A percentile compares a stretch with the other conserved stretches of the same genome.
These are phyloP conservation scores for Colletotrichum tropicale DNA, from an alignment of 2,329 filamentous ascomycete species.

Conservation along the genomic window DNA sequence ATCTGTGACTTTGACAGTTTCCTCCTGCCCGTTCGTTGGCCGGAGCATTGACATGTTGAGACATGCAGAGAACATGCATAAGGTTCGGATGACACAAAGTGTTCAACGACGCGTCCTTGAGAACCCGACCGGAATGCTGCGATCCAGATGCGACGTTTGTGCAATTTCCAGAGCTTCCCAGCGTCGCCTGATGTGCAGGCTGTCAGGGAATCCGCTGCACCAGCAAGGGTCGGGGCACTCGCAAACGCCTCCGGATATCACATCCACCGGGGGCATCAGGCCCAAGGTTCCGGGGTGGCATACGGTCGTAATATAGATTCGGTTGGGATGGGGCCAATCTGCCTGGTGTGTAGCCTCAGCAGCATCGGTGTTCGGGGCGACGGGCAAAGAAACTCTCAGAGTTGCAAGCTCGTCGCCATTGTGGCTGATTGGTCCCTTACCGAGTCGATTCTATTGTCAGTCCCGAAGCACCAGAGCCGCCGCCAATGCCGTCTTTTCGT, in stretches of 20 bases:
- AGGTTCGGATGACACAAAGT: neutral
- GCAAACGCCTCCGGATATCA: neutral
- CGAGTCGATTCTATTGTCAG: neutral
- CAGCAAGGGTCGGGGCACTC: constrained; percentile 15
- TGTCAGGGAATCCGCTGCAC: constrained; percentile 4
- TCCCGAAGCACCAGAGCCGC: neutral
- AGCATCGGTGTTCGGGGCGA: neutral
- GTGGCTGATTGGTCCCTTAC: neutral
- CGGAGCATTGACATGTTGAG: neutral
- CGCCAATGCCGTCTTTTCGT: neutral
- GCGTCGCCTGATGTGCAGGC: neutral
- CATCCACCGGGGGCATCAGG: neutral
- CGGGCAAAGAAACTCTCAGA: neutral
- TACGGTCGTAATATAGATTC: neutral
- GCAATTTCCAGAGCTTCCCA: neutral
- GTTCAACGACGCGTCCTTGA: neutral
- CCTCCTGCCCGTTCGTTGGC: neutral
- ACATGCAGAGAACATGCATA: neutral
- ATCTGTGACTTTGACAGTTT: neutral
- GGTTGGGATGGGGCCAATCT: neutral
- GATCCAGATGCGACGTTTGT: neutral
- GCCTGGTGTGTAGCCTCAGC: neutral
- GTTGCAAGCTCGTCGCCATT: neutral
- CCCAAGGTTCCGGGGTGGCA: neutral
- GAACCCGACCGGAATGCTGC: neutral